phyloP scores from a whole-genome alignment of 495 filamentous ascomycete species.

The Extremus antarcticus region DNA sequence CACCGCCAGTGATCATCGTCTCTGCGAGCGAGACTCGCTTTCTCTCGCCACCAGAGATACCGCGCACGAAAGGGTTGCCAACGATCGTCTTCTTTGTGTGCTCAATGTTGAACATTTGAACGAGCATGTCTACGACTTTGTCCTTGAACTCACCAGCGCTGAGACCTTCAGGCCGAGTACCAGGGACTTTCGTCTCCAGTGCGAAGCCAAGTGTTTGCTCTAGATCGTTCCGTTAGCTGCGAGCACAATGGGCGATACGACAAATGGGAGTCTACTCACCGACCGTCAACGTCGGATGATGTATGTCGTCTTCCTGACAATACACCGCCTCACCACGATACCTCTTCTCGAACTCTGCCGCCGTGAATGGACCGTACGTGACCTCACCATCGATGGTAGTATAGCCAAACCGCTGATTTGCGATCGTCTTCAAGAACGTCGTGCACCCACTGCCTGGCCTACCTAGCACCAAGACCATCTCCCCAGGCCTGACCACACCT shows the following conservation, averaged over 20 bases:
- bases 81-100: slow-evolving; percentile 74
- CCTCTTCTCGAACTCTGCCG: slow-evolving; percentile 46
- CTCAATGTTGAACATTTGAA: slow-evolving; percentile 82
- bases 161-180: slow-evolving; percentile 56
- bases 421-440: slow-evolving; percentile 75
- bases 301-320: slow-evolving; percentile 74
- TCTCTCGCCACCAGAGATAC: slow-evolving; percentile 76
- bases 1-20: slow-evolving; percentile 60
- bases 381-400: slow-evolving; percentile 68
- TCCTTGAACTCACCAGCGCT: slow-evolving; percentile 59
- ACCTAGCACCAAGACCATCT: slow-evolving; percentile 85
- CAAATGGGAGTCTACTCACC: no score
- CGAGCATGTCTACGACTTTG: slow-evolving; percentile 54
- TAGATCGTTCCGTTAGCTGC: no score
- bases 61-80: slow-evolving; percentile 68
- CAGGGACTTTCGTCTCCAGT: slow-evolving; percentile 67
- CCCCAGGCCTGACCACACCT: slow-evolving; percentile 59
- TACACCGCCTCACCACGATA: slow-evolving; percentile 80
- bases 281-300: slow-evolving; percentile 74
- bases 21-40: slow-evolving; percentile 68
- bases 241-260: no score
- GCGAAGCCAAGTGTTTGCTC: slow-evolving; percentile 70
- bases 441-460: slow-evolving; percentile 81
- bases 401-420: slow-evolving; percentile 72
- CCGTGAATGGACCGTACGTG: slow-evolving; percentile 62